phyloP scores from a whole-genome alignment of 106 monocot species.

The Platanthera zijinensis region DNA sequence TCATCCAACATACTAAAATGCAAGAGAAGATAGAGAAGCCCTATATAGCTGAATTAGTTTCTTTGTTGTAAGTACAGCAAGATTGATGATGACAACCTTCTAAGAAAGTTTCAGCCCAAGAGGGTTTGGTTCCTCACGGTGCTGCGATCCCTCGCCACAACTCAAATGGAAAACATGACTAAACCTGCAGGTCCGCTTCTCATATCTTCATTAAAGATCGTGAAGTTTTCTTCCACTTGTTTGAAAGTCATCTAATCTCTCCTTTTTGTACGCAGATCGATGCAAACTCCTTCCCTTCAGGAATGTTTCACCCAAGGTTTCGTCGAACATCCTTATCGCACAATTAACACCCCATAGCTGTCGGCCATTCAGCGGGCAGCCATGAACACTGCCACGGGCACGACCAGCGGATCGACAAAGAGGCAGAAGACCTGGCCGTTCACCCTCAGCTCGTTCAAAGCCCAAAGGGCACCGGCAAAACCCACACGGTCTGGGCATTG shows the following conservation, averaged over 20 bases:
- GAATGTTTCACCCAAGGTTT: constrained; percentile 95
- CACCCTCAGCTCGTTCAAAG: constrained; percentile 96
- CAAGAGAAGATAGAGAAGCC: too few relatives aligned
- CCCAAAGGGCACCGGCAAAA: constrained; percentile 95
- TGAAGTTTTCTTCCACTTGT: neutral
- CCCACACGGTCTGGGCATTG: constrained; percentile 99
- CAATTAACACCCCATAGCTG: constrained; percentile 83
- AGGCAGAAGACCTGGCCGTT: constrained; percentile 96
- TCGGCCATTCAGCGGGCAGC: constrained; percentile 98
- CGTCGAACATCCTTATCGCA: constrained; percentile 69
- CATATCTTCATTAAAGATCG: neutral
- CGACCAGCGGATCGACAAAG: constrained; percentile 33
- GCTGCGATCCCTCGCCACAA: constrained; percentile 91
- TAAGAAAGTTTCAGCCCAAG: constrained; percentile 64
- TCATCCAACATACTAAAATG: too few relatives aligned
- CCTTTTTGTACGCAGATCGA: constrained; percentile 53
- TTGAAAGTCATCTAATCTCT: neutral
- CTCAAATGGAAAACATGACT: constrained; percentile 88
- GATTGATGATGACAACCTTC: constrained; percentile 50
- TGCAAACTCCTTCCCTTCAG: constrained; percentile 79
- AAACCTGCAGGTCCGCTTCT: constrained; percentile 53
- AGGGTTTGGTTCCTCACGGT: constrained; percentile 85
- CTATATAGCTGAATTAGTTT: neutral
- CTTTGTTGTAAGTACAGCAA: constrained; percentile 37
- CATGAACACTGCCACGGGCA: constrained; percentile 91